Conservation (phyloP, 2,329 filamentous ascomycete genomes). For the Periconia digitata region DNA sequence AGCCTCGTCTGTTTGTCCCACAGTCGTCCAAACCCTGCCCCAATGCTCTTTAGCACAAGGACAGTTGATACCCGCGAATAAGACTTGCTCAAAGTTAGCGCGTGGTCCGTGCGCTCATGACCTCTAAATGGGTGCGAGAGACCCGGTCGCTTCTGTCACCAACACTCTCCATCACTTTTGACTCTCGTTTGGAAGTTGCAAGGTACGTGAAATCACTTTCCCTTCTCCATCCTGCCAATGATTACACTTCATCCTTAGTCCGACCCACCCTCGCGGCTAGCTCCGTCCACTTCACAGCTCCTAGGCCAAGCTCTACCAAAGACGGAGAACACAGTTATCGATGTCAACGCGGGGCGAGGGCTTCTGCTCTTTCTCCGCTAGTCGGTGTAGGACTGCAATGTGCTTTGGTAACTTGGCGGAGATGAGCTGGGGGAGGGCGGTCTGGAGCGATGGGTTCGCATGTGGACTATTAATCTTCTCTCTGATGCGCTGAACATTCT, state of each 20-base stretch:
- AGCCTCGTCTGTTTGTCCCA: too few relatives aligned
- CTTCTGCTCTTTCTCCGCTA: background rate
- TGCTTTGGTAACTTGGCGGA: background rate
- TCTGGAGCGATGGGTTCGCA: background rate
- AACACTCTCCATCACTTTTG: background rate
- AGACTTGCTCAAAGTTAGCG: too few relatives aligned
- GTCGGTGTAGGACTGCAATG: background rate
- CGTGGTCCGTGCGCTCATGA: background rate
- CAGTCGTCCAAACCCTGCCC: too few relatives aligned
- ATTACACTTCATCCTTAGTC: slow-evolving; percentile 2
- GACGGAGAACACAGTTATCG: background rate
- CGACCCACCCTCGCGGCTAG: background rate
- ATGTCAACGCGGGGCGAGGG: background rate
- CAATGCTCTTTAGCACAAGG: too few relatives aligned
- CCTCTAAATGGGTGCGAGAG: too few relatives aligned
- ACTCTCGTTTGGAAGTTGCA: background rate
- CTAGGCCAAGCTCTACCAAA: slow-evolving; percentile 1
- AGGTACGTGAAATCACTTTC: background rate
- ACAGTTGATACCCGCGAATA: too few relatives aligned
- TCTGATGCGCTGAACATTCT: background rate
- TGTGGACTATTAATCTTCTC: slow-evolving; percentile 1
- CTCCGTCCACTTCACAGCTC: background rate
- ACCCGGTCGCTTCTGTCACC: background rate
- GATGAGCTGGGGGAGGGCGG: background rate
- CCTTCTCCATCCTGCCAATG: background rate